Conservation (phyloP, 495 filamentous ascomycete genomes). For the Trichoderma erinaceum region DNA sequence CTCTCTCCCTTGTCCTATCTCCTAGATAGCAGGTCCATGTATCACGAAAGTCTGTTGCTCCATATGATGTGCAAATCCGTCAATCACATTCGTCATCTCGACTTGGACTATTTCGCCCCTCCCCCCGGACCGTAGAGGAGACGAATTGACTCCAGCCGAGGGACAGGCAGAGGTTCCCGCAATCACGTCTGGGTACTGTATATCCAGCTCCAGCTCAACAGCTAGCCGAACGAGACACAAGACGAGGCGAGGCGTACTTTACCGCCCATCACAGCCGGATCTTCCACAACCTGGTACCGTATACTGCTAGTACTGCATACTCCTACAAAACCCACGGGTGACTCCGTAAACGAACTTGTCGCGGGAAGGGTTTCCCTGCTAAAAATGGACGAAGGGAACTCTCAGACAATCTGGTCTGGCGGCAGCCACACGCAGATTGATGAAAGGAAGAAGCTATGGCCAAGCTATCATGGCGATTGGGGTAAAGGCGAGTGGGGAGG, state of each 20-base stretch:
- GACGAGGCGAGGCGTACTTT: not conserved
- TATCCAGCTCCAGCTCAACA: not conserved
- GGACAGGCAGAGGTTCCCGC: not conserved
- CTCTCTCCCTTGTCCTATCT: too few relatives aligned
- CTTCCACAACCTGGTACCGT: not conserved
- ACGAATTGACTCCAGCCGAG: too few relatives aligned
- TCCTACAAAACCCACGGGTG: not conserved
- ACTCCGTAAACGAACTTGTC: not conserved
- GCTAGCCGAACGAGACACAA: not conserved
- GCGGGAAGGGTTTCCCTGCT: not conserved
- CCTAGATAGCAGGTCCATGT: too few relatives aligned
- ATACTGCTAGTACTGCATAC: too few relatives aligned
- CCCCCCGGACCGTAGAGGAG: too few relatives aligned
- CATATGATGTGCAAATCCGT: too few relatives aligned
- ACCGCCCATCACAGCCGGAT: not conserved
- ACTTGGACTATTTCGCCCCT: not conserved
- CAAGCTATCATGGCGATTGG: not conserved
- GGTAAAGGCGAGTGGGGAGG: slow-evolving; percentile 7
- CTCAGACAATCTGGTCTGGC: not conserved
- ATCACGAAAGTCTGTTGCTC: too few relatives aligned
- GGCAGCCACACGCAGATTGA: not conserved
- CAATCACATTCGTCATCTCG: not conserved
- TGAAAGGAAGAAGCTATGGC: slow-evolving; percentile 1
- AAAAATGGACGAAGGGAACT: slow-evolving; percentile 7
- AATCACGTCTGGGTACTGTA: not conserved